A percentile compares a stretch with the other conserved stretches of the same genome.
Conservation (phyloP, 139 green algal genomes). For the Chlamydomonas schloesseri region DNA sequence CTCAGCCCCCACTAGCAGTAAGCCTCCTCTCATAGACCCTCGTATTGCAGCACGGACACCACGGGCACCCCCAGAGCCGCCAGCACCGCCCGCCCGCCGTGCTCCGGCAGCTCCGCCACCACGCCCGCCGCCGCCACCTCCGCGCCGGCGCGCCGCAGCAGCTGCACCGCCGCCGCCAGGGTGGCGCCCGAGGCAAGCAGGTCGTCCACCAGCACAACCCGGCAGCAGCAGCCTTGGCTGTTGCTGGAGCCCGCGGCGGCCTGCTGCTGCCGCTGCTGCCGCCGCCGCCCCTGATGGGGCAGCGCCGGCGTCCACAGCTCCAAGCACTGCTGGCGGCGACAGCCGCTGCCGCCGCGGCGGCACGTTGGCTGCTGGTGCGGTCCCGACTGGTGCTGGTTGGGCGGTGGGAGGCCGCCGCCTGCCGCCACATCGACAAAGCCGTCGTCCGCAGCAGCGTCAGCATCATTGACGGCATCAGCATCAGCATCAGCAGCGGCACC, state of each 20-base stretch:
- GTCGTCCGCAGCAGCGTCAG: neutral
- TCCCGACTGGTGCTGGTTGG: neutral
- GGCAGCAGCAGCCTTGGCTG: neutral
- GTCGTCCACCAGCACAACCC: neutral
- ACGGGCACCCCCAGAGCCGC: neutral
- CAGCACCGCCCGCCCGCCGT: neutral
- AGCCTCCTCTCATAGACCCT: constrained; percentile 5
- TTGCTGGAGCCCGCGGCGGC: too few relatives aligned
- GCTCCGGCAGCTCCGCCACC: neutral
- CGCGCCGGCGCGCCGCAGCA: neutral
- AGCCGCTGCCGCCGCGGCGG: neutral
- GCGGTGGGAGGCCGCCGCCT: neutral
- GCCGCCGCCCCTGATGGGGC: too few relatives aligned
- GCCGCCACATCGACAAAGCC: too few relatives aligned
- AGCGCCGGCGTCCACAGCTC: neutral
- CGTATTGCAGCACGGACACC: neutral
- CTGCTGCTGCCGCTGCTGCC: too few relatives aligned
- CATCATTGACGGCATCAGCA: neutral
- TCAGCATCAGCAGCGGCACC: neutral
- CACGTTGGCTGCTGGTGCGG: neutral
- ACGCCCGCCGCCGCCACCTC: neutral
- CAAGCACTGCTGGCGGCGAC: neutral
- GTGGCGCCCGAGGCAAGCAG: neutral
- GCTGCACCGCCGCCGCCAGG: neutral
- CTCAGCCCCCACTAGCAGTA: too few relatives aligned